A percentile compares a stretch with the other conserved stretches of the same genome.
phyloP scores from a whole-genome alignment of 2,329 filamentous ascomycete genomes.

The Seiridium cupressi region DNA sequence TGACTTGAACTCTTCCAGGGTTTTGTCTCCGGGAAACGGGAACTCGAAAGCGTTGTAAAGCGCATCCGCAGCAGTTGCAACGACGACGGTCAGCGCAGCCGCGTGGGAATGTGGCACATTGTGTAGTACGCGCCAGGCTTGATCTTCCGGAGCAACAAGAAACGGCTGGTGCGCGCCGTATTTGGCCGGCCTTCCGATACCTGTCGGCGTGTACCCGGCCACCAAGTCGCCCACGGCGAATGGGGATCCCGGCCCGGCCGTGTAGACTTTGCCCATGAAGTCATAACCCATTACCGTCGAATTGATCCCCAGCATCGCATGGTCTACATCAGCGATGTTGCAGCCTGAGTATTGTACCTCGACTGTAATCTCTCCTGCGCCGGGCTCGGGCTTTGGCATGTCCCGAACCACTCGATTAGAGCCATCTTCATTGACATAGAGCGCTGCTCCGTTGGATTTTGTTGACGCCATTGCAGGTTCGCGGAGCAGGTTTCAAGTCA shows the following conservation, averaged over 20 bases:
- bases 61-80: constrained; percentile 18
- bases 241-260: neutral
- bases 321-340: constrained; percentile 12
- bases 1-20: constrained; percentile 6
- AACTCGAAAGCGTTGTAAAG: constrained; percentile 17
- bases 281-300: constrained; percentile 12
- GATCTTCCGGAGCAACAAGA: neutral
- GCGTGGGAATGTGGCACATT: constrained; percentile 11
- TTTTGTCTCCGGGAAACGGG: constrained; percentile 2
- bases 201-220: constrained; percentile 5
- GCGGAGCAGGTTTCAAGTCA: neutral
- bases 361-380: constrained; percentile 8
- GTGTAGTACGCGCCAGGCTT: neutral
- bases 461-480: neutral
- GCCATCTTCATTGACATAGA: neutral
- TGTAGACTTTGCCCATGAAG: constrained; percentile 10
- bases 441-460: neutral
- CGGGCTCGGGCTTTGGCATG: neutral
- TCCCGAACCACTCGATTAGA: neutral
- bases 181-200: neutral
- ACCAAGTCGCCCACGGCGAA: constrained; percentile 2
- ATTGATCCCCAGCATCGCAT: constrained; percentile 9
- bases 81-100: constrained; percentile 12
- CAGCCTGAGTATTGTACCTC: constrained; percentile 11
- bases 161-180: constrained; percentile 10